These are phyloP conservation scores for Ophiosphaerella narmari DNA, from an alignment of 2,329 filamentous ascomycete genomes.

Conservation along the genomic window DNA sequence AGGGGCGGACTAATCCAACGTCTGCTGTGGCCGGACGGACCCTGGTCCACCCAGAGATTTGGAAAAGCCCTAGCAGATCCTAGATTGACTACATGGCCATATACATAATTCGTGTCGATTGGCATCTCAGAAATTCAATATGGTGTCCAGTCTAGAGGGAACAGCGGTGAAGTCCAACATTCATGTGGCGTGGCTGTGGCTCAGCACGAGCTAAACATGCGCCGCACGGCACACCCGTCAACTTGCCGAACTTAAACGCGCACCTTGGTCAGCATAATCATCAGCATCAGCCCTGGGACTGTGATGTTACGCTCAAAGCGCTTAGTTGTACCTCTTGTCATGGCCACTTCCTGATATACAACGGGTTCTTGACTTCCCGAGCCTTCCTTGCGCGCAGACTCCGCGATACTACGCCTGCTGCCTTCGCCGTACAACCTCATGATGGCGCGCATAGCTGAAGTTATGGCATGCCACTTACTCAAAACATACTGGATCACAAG, in stretches of 20 bases:
- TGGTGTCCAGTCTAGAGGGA: not conserved
- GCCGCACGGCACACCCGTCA: conserved; percentile 7
- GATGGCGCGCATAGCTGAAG: conserved; percentile 15
- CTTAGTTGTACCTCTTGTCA: conserved; percentile 14
- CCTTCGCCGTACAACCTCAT: conserved; percentile 4
- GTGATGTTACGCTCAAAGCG: not conserved
- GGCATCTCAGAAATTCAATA: not conserved
- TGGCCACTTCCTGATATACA: conserved; percentile 11
- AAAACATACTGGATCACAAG: not conserved
- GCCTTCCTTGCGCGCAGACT: conserved; percentile 10
- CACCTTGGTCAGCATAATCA: conserved; percentile 15
- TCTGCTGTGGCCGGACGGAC: not conserved
- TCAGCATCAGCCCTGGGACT: conserved; percentile 23
- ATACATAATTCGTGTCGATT: too few species aligned
- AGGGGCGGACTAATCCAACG: not conserved
- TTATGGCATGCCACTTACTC: conserved; percentile 6
- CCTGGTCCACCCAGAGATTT: too few species aligned
- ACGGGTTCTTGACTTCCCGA: conserved; percentile 26
- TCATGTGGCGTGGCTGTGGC: conserved; percentile 8
- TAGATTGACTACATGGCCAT: too few species aligned
- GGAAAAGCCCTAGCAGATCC: too few species aligned
- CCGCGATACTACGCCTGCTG: conserved; percentile 10
- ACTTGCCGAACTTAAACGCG: conserved; percentile 4
- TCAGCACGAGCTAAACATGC: conserved; percentile 19
- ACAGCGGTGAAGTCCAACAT: conserved; percentile 18